Evolutionary conservation across 805 yeast species (phyloP).

Genomic region (Lachancea nothofagi): DNA sequence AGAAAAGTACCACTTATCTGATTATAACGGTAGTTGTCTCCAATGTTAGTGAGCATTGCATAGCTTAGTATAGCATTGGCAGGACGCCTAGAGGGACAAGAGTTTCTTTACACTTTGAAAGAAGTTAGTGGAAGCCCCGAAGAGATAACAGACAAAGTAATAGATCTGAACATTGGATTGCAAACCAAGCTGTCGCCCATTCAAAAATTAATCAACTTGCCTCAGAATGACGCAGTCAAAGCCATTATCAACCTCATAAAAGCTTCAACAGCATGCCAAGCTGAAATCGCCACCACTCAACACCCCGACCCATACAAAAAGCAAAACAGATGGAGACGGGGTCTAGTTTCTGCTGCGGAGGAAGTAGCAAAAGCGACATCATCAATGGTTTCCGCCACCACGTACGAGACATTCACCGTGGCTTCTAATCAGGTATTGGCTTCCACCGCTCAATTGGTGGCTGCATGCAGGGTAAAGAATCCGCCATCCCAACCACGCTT

Average conservation of each 20-base stretch:
- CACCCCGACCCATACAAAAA: constrained; percentile 75
- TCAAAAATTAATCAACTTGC: constrained; percentile 52
- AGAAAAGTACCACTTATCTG: too few relatives aligned
- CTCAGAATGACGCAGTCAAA: constrained; percentile 26
- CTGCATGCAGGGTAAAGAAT: constrained; percentile 81
- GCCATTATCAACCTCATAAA: constrained; percentile 67
- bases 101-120: constrained; percentile 54
- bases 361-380: constrained; percentile 82
- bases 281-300: constrained; percentile 71
- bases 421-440: constrained; percentile 91
- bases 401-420: constrained; percentile 79
- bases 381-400: constrained; percentile 73
- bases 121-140: constrained; percentile 48
- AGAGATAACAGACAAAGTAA: constrained; percentile 70
- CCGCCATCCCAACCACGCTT: constrained; percentile 70
- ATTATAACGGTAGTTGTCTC: constrained; percentile 47
- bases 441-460: constrained; percentile 85
- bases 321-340: constrained; percentile 91
- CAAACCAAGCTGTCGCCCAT: constrained; percentile 64
- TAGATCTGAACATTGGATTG: constrained; percentile 66
- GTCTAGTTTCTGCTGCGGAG: constrained; percentile 82
- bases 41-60: constrained; percentile 56
- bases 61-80: constrained; percentile 56
- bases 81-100: constrained; percentile 62
- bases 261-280: constrained; percentile 75